Conservation (phyloP, 306 rosid species). For the Cyclanthera cordifolia region DNA sequence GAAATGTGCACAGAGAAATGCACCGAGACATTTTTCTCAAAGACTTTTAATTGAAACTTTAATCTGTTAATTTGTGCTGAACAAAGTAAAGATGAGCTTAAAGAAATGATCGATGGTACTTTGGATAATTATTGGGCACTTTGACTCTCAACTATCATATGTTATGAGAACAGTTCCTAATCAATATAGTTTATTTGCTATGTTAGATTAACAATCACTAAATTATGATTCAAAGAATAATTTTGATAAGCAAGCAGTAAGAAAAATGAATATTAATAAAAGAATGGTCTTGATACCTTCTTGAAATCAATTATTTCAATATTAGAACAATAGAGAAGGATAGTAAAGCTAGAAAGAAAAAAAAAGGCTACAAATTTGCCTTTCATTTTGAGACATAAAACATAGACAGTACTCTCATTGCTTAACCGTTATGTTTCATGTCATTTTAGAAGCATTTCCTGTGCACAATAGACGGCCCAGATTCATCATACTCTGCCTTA, state of each 20-base stretch:
- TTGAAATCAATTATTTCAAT: constrained; percentile 16
- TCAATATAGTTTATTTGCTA: not conserved
- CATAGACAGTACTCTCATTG: constrained; percentile 20
- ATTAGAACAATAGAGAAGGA: constrained; percentile 35
- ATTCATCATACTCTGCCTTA: constrained; percentile 86
- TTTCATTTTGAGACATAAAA: constrained; percentile 2
- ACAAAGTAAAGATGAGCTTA: no score
- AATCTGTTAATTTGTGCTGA: no score
- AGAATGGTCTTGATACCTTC: constrained; percentile 21
- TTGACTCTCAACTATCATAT: no score
- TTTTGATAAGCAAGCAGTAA: not conserved
- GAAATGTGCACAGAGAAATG: no score
- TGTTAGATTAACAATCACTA: not conserved
- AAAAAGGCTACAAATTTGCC: constrained; percentile 5
- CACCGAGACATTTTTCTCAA: no score
- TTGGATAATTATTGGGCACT: no score
- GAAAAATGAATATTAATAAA: constrained; percentile 1
- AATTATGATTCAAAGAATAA: not conserved
- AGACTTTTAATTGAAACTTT: no score
- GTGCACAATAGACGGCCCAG: constrained; percentile 97
- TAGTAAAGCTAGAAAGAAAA: constrained; percentile 34
- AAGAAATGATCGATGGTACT: no score
- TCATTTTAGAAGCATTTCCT: constrained; percentile 76
- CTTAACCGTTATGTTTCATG: constrained; percentile 5
- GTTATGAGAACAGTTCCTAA: not conserved